These are phyloP conservation scores for Russula lepida DNA, from an alignment of 768 basidiomycete species.

Conservation along the genomic window DNA sequence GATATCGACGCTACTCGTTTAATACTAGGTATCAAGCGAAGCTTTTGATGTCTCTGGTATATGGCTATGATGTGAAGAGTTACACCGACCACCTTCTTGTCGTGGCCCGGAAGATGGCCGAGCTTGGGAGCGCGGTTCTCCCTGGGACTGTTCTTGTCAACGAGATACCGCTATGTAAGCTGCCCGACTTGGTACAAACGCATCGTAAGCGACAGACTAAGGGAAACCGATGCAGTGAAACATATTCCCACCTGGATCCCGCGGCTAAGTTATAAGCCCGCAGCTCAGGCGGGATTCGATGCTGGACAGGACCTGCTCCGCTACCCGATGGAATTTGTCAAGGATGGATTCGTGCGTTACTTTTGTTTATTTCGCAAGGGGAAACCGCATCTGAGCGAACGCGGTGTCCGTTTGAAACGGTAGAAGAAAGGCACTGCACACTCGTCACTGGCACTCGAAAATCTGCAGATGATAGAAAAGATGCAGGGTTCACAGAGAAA, in stretches of 20 bases:
- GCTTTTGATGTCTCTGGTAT: conserved; percentile 4
- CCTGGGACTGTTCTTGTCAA: conserved; percentile 9
- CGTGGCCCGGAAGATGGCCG: conserved; percentile 4
- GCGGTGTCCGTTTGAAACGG: neutral
- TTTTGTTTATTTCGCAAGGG: neutral
- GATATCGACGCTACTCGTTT: neutral
- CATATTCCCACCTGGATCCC: conserved; percentile 10
- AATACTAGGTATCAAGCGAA: conserved; percentile 1
- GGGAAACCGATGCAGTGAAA: neutral
- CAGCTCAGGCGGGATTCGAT: neutral
- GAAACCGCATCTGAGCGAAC: neutral
- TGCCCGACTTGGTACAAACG: too few relatives aligned
- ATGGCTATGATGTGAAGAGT: conserved; percentile 6
- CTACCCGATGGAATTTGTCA: conserved; percentile 8
- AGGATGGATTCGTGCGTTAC: conserved; percentile 5
- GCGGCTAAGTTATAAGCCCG: conserved; percentile 3
- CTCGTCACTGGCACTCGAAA: conserved; percentile 7
- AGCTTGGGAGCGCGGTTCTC: conserved; percentile 1
- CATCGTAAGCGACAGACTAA: neutral
- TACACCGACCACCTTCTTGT: conserved; percentile 2
- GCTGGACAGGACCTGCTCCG: conserved; percentile 10
- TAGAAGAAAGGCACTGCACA: conserved; percentile 4
- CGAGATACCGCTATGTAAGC: conserved; percentile 1
- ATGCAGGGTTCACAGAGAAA: neutral
- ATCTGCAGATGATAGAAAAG: conserved; percentile 2